Conservation (phyloP, 83 land plant species). For the Isoetes engelmannii region DNA sequence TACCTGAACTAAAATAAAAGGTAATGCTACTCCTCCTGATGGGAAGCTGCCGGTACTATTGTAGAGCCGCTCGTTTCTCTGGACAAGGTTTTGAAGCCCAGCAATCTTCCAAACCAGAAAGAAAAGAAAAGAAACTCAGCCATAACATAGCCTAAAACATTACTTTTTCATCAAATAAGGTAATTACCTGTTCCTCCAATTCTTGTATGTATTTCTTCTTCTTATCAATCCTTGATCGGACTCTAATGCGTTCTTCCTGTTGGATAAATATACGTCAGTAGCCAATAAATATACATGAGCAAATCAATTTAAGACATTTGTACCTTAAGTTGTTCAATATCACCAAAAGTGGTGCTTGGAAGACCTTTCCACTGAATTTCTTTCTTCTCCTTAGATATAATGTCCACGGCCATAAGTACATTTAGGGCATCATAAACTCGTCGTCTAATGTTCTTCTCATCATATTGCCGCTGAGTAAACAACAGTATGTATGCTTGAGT, state of each 20-base stretch:
- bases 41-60: slow-evolving; percentile 34
- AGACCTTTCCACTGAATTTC: slow-evolving; percentile 58
- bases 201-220: slow-evolving; percentile 46
- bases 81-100: slow-evolving; percentile 43
- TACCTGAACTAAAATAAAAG: slow-evolving; percentile 52
- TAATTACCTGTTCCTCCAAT: slow-evolving; percentile 40
- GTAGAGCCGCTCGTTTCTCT: slow-evolving; percentile 40
- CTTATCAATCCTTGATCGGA: slow-evolving; percentile 39
- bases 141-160: not conserved
- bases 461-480: slow-evolving; percentile 44
- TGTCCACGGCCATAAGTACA: slow-evolving; percentile 57
- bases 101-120: slow-evolving; percentile 26
- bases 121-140: not conserved
- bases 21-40: slow-evolving; percentile 45
- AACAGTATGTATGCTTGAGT: not conserved
- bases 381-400: slow-evolving; percentile 49
- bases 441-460: slow-evolving; percentile 52
- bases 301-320: not conserved
- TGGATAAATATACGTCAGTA: slow-evolving; percentile 3
- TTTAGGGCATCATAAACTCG: slow-evolving; percentile 59
- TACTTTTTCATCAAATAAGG: not conserved
- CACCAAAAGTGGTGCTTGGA: slow-evolving; percentile 37
- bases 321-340: slow-evolving; percentile 44
- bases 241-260: slow-evolving; percentile 38
- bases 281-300: not conserved